These are phyloP conservation scores for Macrophomina tecta DNA, from an alignment of 2,329 filamentous ascomycete species.

Conservation along the genomic window DNA sequence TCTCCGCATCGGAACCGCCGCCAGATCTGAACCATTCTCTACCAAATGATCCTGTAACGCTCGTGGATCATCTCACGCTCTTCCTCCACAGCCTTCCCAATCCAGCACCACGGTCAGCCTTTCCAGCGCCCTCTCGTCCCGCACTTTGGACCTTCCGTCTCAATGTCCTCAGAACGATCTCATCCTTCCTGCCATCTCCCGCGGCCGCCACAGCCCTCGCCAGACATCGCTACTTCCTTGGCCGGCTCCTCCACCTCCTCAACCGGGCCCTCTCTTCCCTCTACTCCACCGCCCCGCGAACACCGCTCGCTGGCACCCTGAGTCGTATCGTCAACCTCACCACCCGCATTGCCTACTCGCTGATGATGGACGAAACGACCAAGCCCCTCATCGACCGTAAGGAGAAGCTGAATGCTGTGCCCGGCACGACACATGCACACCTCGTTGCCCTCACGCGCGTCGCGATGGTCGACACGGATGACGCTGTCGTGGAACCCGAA, in stretches of 20 bases:
- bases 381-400: slow-evolving; percentile 64
- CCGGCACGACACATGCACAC: slow-evolving; percentile 81
- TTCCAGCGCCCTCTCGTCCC: slow-evolving; percentile 29
- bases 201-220: slow-evolving; percentile 72
- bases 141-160: slow-evolving; percentile 51
- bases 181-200: slow-evolving; percentile 48
- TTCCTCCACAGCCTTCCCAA: neutral
- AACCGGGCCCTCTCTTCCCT: slow-evolving; percentile 72
- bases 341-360: slow-evolving; percentile 65
- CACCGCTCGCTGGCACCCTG: slow-evolving; percentile 47
- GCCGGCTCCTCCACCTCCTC: slow-evolving; percentile 75
- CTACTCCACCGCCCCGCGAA: slow-evolving; percentile 50
- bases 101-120: slow-evolving; percentile 35
- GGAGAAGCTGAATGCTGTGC: slow-evolving; percentile 71
- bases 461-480: slow-evolving; percentile 72
- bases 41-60: neutral
- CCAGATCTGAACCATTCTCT: slow-evolving; percentile 37
- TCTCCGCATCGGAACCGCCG: neutral
- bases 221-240: slow-evolving; percentile 71
- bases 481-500: neutral
- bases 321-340: slow-evolving; percentile 63
- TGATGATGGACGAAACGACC: slow-evolving; percentile 66
- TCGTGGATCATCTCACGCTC: neutral
- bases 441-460: slow-evolving; percentile 79
- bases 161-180: slow-evolving; percentile 48